These are phyloP conservation scores for Kockovaella imperatae DNA, from an alignment of 768 basidiomycete species.

Conservation along the genomic window DNA sequence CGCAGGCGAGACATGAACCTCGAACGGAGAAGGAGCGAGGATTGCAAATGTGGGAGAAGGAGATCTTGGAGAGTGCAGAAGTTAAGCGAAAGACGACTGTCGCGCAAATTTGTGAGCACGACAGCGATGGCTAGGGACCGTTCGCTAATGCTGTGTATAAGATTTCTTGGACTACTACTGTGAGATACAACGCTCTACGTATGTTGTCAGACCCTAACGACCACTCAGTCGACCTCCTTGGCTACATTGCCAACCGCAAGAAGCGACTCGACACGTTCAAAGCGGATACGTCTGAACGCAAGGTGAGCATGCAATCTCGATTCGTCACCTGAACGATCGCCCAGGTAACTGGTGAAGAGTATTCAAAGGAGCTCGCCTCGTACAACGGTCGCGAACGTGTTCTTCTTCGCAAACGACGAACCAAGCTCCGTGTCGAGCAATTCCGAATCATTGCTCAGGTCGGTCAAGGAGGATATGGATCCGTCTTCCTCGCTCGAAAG, in stretches of 20 bases:
- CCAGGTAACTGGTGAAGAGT: conserved; percentile 32
- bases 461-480: conserved; percentile 97
- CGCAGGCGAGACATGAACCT: conserved; percentile 30
- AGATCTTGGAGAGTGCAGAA: conserved; percentile 73
- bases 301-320: conserved; percentile 40
- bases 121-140: background rate
- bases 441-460: conserved; percentile 99
- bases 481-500: conserved; percentile 91
- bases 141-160: background rate
- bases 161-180: conserved; percentile 97
- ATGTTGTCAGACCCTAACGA: background rate
- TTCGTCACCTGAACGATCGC: background rate
- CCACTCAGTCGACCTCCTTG: conserved; percentile 62
- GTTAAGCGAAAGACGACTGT: conserved; percentile 93
- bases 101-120: conserved; percentile 74
- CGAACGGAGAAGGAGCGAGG: conserved; percentile 24
- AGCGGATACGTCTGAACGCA: conserved; percentile 63
- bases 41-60: conserved; percentile 68
- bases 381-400: conserved; percentile 93
- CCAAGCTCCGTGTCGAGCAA: conserved; percentile 85
- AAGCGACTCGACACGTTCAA: conserved; percentile 77
- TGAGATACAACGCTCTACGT: conserved; percentile 7
- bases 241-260: conserved; percentile 78
- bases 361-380: conserved; percentile 71
- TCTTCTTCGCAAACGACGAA: conserved; percentile 77